Evolutionary conservation across 2,329 filamentous ascomycete species (phyloP).

Genomic region (Podosphaera leucotricha): DNA sequence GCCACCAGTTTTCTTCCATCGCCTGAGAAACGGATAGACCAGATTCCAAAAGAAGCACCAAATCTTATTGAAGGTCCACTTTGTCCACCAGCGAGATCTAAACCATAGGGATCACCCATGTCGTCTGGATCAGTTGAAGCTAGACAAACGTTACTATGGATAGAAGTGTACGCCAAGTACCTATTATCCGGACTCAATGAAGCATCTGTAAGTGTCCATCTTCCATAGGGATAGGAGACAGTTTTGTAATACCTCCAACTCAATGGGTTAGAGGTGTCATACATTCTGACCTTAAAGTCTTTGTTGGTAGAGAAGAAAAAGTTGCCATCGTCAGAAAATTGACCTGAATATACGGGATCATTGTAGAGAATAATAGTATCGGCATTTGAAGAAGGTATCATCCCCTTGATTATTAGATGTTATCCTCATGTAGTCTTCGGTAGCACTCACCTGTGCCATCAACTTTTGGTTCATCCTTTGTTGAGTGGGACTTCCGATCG

Average conservation of each 20-base stretch:
- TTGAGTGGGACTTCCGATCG: slow-evolving; percentile 35
- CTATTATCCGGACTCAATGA: slow-evolving; percentile 77
- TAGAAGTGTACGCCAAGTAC: slow-evolving; percentile 78
- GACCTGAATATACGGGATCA: slow-evolving; percentile 72
- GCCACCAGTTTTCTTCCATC: slow-evolving; percentile 80
- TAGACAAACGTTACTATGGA: slow-evolving; percentile 61
- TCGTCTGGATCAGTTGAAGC: slow-evolving; percentile 72
- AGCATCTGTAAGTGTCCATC: slow-evolving; percentile 93
- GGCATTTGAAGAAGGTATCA: slow-evolving; percentile 55
- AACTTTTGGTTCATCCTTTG: slow-evolving; percentile 37
- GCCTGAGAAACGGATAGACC: slow-evolving; percentile 78
- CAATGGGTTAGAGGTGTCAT: slow-evolving; percentile 88
- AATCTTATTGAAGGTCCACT: slow-evolving; percentile 6
- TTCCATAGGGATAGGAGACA: slow-evolving; percentile 59
- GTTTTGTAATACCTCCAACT: slow-evolving; percentile 93
- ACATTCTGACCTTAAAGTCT: slow-evolving; percentile 89
- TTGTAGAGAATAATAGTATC: slow-evolving; percentile 80
- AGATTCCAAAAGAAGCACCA: slow-evolving; percentile 37
- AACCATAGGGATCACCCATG: slow-evolving; percentile 49
- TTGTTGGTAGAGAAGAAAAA: slow-evolving; percentile 89
- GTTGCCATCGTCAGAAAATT: slow-evolving; percentile 91
- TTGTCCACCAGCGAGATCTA: slow-evolving; percentile 43
- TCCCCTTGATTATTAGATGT: slow-evolving; percentile 24
- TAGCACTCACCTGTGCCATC: slow-evolving; percentile 36
- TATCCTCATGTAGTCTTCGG: background rate